A percentile compares a stretch with the other conserved stretches of the same genome.
These are phyloP conservation scores for Cryptococcus sp. DNA, from an alignment of 1,284 basidiomycete species.

Conservation along the genomic window DNA sequence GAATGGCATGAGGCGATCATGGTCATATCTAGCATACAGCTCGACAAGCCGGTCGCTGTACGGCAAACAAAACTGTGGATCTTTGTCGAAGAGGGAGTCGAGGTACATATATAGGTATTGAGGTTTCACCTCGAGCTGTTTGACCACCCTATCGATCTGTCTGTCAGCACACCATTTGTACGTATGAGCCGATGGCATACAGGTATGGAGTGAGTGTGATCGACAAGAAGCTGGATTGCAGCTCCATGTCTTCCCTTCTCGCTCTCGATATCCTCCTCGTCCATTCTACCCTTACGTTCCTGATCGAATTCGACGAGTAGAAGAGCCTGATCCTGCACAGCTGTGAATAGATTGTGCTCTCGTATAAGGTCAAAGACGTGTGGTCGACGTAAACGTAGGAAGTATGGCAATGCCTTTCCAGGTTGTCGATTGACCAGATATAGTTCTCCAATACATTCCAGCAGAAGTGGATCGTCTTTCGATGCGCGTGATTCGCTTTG, in stretches of 20 bases:
- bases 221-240: slow-evolving; percentile 82
- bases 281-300: slow-evolving; percentile 63
- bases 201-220: slow-evolving; percentile 93
- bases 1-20: slow-evolving; percentile 77
- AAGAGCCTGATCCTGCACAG: slow-evolving; percentile 88
- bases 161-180: background rate
- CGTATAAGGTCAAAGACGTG: slow-evolving; percentile 93
- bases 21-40: slow-evolving; percentile 85
- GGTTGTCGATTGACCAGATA: slow-evolving; percentile 84
- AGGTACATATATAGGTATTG: slow-evolving; percentile 90
- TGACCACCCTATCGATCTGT: slow-evolving; percentile 79
- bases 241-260: slow-evolving; percentile 50
- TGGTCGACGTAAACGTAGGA: slow-evolving; percentile 75
- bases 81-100: slow-evolving; percentile 82
- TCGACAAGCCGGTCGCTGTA: slow-evolving; percentile 84
- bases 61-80: slow-evolving; percentile 70
- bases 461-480: slow-evolving; percentile 61
- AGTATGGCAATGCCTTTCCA: slow-evolving; percentile 87
- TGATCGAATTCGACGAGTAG: slow-evolving; percentile 92
- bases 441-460: slow-evolving; percentile 92
- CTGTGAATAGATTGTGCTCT: slow-evolving; percentile 90
- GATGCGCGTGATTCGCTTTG: slow-evolving; percentile 71
- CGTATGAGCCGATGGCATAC: slow-evolving; percentile 51
- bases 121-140: slow-evolving; percentile 73
- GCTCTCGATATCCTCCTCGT: slow-evolving; percentile 15